phyloP scores from a whole-genome alignment of 768 basidiomycete species.

The Suillus decipiens region DNA sequence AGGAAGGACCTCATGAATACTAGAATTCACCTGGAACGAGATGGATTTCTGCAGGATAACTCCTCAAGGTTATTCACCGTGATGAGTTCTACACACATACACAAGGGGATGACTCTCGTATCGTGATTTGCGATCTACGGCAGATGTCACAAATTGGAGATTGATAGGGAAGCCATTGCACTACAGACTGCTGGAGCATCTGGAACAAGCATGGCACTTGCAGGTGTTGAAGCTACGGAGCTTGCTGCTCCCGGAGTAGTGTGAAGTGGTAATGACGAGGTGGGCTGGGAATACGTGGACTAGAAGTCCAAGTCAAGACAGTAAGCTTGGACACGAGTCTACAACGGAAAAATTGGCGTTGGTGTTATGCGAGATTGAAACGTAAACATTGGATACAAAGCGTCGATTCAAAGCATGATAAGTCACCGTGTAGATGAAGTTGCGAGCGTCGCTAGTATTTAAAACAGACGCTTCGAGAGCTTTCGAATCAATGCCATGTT shows the following conservation, averaged over 20 bases:
- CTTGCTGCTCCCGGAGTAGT: not conserved
- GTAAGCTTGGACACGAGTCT: not conserved
- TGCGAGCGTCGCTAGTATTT: not conserved
- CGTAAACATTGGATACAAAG: not conserved
- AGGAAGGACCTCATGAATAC: not conserved
- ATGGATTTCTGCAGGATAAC: not conserved
- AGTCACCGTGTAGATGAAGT: not conserved
- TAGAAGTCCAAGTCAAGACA: not conserved
- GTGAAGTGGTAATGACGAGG: not conserved
- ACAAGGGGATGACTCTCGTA: not conserved
- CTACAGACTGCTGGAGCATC: not conserved
- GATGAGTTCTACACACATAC: not conserved
- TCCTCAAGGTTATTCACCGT: not conserved
- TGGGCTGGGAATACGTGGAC: not conserved
- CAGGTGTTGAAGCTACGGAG: no score
- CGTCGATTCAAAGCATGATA: not conserved
- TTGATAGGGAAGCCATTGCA: not conserved
- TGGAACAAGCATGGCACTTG: not conserved
- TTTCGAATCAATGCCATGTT: not conserved
- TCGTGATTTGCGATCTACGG: not conserved
- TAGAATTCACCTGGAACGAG: not conserved
- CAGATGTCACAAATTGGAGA: not conserved
- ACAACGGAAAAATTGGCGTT: not conserved
- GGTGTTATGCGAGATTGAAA: not conserved
- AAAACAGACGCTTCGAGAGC: constrained; percentile 1